Conservation (phyloP, 2,329 filamentous ascomycete genomes). For the Aspergillus quadrilineatus region DNA sequence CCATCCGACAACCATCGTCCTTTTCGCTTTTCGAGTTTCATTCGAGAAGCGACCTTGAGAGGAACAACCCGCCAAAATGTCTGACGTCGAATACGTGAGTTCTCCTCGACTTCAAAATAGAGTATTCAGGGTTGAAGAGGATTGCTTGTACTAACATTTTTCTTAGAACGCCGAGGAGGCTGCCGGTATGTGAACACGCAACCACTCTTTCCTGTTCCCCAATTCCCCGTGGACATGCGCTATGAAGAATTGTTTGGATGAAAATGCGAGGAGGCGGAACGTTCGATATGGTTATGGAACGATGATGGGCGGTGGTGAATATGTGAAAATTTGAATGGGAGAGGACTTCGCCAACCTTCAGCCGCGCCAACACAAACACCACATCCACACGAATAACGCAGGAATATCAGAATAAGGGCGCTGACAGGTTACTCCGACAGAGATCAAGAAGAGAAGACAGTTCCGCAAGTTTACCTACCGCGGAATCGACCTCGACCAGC, state of each 20-base stretch:
- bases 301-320: slow-evolving; percentile 10
- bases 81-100: slow-evolving; percentile 86
- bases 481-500: slow-evolving; percentile 99
- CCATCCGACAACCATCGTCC: slow-evolving; percentile 38
- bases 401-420: slow-evolving; percentile 17
- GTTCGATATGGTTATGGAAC: slow-evolving; percentile 17
- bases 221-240: slow-evolving; percentile 6
- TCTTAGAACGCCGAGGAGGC: slow-evolving; percentile 90
- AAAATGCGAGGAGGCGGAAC: slow-evolving; percentile 5
- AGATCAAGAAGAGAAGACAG: slow-evolving; percentile 99
- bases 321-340: neutral
- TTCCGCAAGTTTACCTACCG: slow-evolving; percentile 99
- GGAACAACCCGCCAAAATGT: slow-evolving; percentile 66
- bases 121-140: neutral
- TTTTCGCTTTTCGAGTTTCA: slow-evolving; percentile 47
- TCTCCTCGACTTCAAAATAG: slow-evolving; percentile 12
- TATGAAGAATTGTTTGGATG: neutral
- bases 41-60: slow-evolving; percentile 47
- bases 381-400: slow-evolving; percentile 16
- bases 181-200: slow-evolving; percentile 60
- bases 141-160: slow-evolving; percentile 39
- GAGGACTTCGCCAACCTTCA: slow-evolving; percentile 4
- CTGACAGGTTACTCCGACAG: slow-evolving; percentile 50
- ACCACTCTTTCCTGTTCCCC: slow-evolving; percentile 15
- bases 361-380: slow-evolving; percentile 2